These are phyloP conservation scores for Daldinia childiae DNA, from an alignment of 495 filamentous ascomycete species.

Conservation along the genomic window DNA sequence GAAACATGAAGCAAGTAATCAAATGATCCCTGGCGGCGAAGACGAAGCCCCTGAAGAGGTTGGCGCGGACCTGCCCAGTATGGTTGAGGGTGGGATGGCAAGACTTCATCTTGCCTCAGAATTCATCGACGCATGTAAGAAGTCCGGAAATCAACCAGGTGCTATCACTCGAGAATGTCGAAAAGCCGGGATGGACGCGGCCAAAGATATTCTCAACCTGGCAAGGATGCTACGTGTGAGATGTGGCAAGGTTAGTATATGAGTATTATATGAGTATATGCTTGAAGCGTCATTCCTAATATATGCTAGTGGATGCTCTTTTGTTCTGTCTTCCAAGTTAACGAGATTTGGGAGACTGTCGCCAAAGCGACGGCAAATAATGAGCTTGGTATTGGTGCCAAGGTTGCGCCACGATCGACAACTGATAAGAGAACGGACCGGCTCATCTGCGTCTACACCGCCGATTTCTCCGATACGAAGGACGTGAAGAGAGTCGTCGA, in stretches of 20 bases:
- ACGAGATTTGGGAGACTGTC: constrained; percentile 70
- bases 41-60: constrained; percentile 48
- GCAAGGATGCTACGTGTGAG: constrained; percentile 65
- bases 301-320: constrained; percentile 81
- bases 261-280: not conserved
- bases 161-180: constrained; percentile 60
- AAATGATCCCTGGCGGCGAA: constrained; percentile 55
- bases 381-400: constrained; percentile 72
- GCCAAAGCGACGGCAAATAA: constrained; percentile 69
- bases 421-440: constrained; percentile 51
- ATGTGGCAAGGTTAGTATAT: constrained; percentile 65
- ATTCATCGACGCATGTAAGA: constrained; percentile 45
- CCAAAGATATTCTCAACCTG: constrained; percentile 63
- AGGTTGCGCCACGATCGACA: constrained; percentile 65
- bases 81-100: constrained; percentile 48
- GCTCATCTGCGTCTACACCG: constrained; percentile 81
- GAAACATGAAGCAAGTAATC: constrained; percentile 35
- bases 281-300: constrained; percentile 15
- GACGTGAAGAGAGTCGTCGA: constrained; percentile 74
- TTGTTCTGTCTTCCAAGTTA: constrained; percentile 62
- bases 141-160: constrained; percentile 43
- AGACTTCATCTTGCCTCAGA: constrained; percentile 48
- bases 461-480: constrained; percentile 71
- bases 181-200: constrained; percentile 59
- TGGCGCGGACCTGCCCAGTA: constrained; percentile 35